Conservation (phyloP, 2,329 filamentous ascomycete genomes). For the Scleromitrula shiraiana region DNA sequence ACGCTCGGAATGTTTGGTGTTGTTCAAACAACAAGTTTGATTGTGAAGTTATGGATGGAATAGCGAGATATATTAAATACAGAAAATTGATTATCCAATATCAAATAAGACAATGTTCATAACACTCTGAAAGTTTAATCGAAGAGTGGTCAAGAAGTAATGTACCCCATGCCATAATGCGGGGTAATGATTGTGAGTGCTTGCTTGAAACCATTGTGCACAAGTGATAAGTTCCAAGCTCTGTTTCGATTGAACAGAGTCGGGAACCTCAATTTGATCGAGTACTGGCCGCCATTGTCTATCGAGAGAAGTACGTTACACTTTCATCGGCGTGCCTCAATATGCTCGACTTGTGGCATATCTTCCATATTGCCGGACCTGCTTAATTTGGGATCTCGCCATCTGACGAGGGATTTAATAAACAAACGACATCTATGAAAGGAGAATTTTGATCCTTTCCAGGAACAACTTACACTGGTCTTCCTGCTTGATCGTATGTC, state of each 20-base stretch:
- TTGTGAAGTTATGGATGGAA: neutral
- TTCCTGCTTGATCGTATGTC: neutral
- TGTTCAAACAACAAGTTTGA: neutral
- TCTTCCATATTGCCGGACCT: neutral
- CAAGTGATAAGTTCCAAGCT: no score
- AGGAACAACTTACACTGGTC: constrained; percentile 5
- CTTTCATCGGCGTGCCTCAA: neutral
- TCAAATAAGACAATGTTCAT: neutral
- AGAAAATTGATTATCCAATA: neutral
- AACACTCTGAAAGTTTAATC: neutral
- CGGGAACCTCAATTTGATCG: no score
- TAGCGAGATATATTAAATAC: neutral
- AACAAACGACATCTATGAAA: neutral
- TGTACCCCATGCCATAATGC: no score
- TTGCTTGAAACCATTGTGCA: no score
- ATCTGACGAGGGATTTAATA: neutral
- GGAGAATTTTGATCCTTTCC: no score
- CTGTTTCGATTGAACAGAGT: no score
- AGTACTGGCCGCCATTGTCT: no score
- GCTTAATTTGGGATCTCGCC: neutral
- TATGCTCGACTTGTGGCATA: neutral
- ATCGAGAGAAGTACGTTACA: no score
- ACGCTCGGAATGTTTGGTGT: no score
- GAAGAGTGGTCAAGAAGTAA: no score
- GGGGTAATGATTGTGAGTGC: no score